Conservation (phyloP, 169 alveolate species). For the Plasmodium blacklocki region DNA sequence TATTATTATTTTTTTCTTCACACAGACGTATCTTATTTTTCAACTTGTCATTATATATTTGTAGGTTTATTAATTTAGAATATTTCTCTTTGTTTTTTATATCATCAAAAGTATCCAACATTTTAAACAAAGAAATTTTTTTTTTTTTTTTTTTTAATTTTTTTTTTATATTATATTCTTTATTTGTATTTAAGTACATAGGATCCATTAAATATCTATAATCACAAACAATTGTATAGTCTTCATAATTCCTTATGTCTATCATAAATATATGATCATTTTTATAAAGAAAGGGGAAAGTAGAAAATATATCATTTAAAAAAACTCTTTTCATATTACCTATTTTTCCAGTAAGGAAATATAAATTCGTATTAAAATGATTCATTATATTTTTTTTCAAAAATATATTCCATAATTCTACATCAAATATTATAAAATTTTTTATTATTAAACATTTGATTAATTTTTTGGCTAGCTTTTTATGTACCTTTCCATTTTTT, state of each 20-base stretch:
- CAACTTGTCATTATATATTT: neutral
- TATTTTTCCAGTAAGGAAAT: constrained; percentile 32
- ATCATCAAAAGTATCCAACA: neutral
- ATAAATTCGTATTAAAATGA: constrained; percentile 47
- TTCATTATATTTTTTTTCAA: constrained; percentile 15
- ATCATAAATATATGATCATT: constrained; percentile 19
- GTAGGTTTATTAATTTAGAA: neutral
- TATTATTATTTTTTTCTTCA: too few relatives aligned
- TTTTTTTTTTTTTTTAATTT: constrained; percentile 10
- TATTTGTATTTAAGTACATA: neutral
- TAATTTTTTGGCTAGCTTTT: constrained; percentile 28
- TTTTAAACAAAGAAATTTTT: constrained; percentile 9
- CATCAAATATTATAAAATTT: constrained; percentile 55
- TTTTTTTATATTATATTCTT: neutral
- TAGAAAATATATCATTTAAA: constrained; percentile 11
- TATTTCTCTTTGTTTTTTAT: constrained; percentile 1
- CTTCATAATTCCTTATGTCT: constrained; percentile 40
- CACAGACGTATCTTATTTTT: too few relatives aligned
- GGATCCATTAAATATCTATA: constrained; percentile 27
- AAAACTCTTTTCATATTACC: constrained; percentile 36
- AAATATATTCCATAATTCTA: constrained; percentile 58
- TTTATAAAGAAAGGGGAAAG: constrained; percentile 43
- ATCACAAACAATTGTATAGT: constrained; percentile 36
- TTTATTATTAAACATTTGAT: constrained; percentile 45
- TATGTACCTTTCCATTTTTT: constrained; percentile 36